Evolutionary conservation across 129 eudicot species (phyloP).

Genomic region (Escallonia rubra): DNA sequence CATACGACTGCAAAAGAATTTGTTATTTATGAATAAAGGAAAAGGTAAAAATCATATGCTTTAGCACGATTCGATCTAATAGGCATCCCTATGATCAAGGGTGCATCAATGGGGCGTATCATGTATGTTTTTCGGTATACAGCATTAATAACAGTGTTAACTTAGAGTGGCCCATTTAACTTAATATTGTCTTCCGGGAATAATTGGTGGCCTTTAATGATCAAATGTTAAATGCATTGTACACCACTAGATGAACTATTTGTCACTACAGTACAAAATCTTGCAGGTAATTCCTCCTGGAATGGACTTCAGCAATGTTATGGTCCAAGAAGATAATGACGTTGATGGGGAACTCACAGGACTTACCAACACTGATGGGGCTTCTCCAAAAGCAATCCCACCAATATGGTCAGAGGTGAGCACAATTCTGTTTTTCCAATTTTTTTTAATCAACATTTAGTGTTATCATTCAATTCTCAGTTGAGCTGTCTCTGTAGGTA

Average conservation of each 20-base stretch:
- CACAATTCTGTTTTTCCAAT: neutral
- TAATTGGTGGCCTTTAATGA: no score
- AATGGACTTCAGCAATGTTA: constrained; percentile 91
- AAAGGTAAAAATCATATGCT: no score
- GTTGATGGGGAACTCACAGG: constrained; percentile 56
- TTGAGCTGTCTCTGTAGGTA: constrained; percentile 33
- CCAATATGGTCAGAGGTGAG: constrained; percentile 82
- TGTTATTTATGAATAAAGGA: no score
- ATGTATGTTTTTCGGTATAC: no score
- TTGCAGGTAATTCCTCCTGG: constrained; percentile 93
- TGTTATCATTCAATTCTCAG: neutral
- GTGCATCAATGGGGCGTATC: no score
- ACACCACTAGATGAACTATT: neutral
- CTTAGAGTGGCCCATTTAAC: no score
- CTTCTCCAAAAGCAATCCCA: constrained; percentile 74
- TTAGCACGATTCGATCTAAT: no score
- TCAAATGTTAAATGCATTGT: no score
- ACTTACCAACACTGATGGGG: constrained; percentile 48
- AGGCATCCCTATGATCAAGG: no score
- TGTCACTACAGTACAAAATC: neutral
- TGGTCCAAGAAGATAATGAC: constrained; percentile 48
- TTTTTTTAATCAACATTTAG: neutral
- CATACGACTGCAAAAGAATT: no score
- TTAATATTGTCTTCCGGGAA: no score
- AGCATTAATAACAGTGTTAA: no score